Base-by-base conservation (phyloP, 495 filamentous ascomycete genomes). In the Tuber indicum region DNA sequence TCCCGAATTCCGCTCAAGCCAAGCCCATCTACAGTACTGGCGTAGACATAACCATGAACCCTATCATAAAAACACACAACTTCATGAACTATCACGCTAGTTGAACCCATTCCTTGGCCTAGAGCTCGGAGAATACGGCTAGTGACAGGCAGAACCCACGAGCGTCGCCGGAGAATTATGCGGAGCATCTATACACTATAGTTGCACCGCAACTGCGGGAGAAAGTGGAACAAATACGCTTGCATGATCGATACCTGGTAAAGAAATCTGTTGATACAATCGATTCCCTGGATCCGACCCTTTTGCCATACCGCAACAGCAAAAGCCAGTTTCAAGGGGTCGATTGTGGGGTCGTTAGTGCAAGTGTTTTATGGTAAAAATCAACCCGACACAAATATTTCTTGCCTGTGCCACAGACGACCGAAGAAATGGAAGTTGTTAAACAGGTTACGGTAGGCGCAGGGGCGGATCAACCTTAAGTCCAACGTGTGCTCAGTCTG, bases 241-340 rank as follows among this genome's bases (percentile, higher is more conserved):
- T 76, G 78, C 75, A 80, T 76, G 74, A 70, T 74, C 74, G 52
- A 72, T 45, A 62, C 72, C 77, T 62, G 75, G 77, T 79, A 77
- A 74, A 79, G 71, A 45, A 76, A 69, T 76, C 74, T 73, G 71
- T 75, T 21, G 49, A 73, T 78, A 75, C 72, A 72, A 80, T 77
- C 77, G 74, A 80, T 74, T 80, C 77, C 78, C 73, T 76, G 76
- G 73, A 66, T 78, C 69, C 58, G 72, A 72, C 70, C 71, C 71
- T 79, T 80, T 70, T 80, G 77, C 78, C 78, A 76, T 71, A 78
- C 78, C 73, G 76, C 58, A 70, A 49, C 71, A 79, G 76, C 76
- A 80, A 71, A 74, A 80, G 75, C 71, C 71, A 66, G 58, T 75
- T 73, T 70, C 71, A 44, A 71, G 23, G 47, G n/a, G 58, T 36